Evolutionary conservation across 2,329 filamentous ascomycete species (phyloP), one percentile per base, ranked within the genome.

Genomic region (Erysiphe neolycopersici): DNA sequence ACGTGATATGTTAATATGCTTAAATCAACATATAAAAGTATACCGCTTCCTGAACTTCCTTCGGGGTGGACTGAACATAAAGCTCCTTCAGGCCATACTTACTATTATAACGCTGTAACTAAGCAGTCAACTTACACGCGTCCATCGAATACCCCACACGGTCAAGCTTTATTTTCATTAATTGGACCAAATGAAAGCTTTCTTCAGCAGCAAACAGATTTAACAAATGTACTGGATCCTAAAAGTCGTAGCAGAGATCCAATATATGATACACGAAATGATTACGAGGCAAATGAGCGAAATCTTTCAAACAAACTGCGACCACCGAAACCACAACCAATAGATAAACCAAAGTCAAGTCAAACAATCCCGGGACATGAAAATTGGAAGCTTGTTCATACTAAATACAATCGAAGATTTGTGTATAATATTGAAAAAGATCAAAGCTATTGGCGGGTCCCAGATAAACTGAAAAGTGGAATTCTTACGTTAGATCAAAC

Each of bases 391-490:
- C 64, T 98, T 3, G 82, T 98, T n/a, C 81, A 79, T 56, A 98
- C 89, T 0, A 94, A 83, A 56, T 74, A 87, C 48, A 81, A 82
- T 18, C 69, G 89, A 45, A 71, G 85, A 43, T 98, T 98, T 55
- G 84, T 85, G 2, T 81, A 92, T 62, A 93, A 98, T 51, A 71
- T 76, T 0, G 69, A 70, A 44, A 93, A 87, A 50, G 80, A 87
- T 33, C 69, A 84, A 51, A 95, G 85, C 59, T 84, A 84, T 59
- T 98, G 91, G 89, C 83, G 83, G 54, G 89, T 94, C 53, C 89
- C 89, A 0, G 73, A 82, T 44, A 77, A 89, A 57, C 67, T 98
- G 32, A 76, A 85, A 68, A 75, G 78, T 47, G 83, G 73, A 13
- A 80, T 89, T 44, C 51, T 76, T 42, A 68, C 73, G 48, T 63